Base-by-base conservation (phyloP, 2,329 filamentous ascomycete species). In the Microdochium nivale region DNA sequence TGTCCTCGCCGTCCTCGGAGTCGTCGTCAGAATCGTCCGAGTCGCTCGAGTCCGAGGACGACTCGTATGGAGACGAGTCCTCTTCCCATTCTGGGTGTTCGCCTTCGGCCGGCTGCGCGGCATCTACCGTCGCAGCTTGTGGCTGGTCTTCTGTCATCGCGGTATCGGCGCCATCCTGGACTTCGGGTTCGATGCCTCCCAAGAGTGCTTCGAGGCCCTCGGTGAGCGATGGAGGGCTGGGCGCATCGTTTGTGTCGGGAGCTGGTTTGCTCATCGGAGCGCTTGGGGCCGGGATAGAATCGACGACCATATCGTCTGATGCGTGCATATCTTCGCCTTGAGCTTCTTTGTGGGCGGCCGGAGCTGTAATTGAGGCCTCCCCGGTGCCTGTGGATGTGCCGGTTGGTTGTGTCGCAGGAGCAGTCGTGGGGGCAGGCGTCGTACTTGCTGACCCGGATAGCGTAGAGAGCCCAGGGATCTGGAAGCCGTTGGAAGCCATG, bases 11-110 rank as follows among this genome's bases (percentile, higher is more conserved):
- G 54, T 83, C 83, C 50, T 80, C 78, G 2, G 78, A 80, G 53
- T 80, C 79, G 52, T 81, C 78, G 35, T 74, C 72, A 1, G 68
- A 73, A 49, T 79, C 77, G n/a, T 78, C 80, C 0, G 78, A 80
- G 37, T 78, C 79, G 62, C 72, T 77, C 3, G 78, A 80, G 14
- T 81, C 76, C 5, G 40, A 44, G 0, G 80, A 88, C 5, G 85
- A 88, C 61, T 84, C 81, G 62, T 87, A 87, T 0, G 87, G 87
- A 0, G 86, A 88, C 1, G 87, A 90, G 61, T 92, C 88, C 8
- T 78, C 72, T 63, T 95, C 89, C 88, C 90, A 97, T 67, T 96
- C 91, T 2, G 87, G 84, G 46, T 86, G 75, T 11, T 70, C 73
- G 16, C 53, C 51, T 55, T 61, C 51, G 54, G 21, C 49, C 23